Conservation (phyloP, 2,329 filamentous ascomycete species). For the Aureobasidium sp. region DNA sequence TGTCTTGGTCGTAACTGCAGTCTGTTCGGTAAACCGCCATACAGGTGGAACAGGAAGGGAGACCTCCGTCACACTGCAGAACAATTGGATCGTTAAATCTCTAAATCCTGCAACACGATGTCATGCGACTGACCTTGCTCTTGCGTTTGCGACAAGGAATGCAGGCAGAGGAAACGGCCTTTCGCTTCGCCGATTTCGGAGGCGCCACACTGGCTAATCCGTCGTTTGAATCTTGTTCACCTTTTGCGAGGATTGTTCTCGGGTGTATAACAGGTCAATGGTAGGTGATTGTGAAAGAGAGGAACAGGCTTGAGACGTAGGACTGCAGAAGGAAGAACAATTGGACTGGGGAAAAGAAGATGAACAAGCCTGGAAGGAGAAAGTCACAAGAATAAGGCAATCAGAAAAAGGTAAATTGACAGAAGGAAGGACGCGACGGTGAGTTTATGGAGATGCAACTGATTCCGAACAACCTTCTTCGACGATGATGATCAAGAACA, state of each 20-base stretch:
- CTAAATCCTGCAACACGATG: background rate
- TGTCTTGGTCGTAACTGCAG: conserved; percentile 45
- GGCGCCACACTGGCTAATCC: conserved; percentile 4
- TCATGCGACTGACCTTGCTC: conserved; percentile 36
- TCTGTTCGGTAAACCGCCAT: conserved; percentile 45
- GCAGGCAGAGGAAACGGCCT: conserved; percentile 38
- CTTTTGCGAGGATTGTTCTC: conserved; percentile 17
- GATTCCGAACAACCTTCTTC: too few relatives aligned
- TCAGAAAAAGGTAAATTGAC: conserved; percentile 9
- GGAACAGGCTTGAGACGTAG: background rate
- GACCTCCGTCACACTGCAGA: conserved; percentile 44
- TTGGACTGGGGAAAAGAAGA: background rate
- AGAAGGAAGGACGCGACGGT: conserved; percentile 3
- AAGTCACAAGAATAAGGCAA: background rate
- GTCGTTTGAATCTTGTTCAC: conserved; percentile 16
- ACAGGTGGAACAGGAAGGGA: conserved; percentile 46
- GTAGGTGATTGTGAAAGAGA: background rate
- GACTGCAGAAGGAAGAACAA: background rate
- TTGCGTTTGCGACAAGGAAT: conserved; percentile 46
- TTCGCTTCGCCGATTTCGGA: conserved; percentile 28
- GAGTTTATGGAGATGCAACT: conserved; percentile 11
- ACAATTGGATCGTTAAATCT: background rate
- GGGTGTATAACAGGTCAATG: conserved; percentile 9
- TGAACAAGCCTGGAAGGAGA: background rate
- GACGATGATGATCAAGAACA: conserved; percentile 6